phyloP scores from a whole-genome alignment of 1,284 basidiomycete genomes.

The Cutaneotrichosporon cyanovorans region DNA sequence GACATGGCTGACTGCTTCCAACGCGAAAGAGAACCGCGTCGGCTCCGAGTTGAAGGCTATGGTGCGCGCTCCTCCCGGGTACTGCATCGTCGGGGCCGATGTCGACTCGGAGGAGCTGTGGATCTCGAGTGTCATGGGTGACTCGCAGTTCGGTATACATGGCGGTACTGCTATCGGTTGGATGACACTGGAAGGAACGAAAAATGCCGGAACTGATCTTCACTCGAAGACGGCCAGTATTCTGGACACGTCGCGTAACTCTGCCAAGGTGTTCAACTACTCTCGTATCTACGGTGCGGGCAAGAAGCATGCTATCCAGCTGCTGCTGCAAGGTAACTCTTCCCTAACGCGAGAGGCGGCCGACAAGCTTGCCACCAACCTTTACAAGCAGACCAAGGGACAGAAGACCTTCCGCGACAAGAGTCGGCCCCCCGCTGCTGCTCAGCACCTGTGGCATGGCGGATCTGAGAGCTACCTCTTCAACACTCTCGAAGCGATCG shows the following conservation, averaged over 20 bases:
- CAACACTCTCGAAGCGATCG: conserved; percentile 97
- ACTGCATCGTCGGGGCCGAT: conserved; percentile 93
- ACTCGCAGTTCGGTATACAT: conserved; percentile 95
- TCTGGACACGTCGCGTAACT: conserved; percentile 84
- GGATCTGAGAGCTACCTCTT: conserved; percentile 97
- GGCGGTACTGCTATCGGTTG: conserved; percentile 96
- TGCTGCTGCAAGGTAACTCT: conserved; percentile 80
- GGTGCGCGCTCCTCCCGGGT: conserved; percentile 88
- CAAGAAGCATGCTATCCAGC: conserved; percentile 83
- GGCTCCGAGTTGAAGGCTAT: conserved; percentile 97
- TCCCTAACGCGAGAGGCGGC: conserved; percentile 72
- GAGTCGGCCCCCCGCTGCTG: conserved; percentile 17
- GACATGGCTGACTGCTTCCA: conserved; percentile 97
- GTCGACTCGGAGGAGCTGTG: conserved; percentile 98
- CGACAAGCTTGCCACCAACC: conserved; percentile 68
- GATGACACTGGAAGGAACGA: conserved; percentile 99
- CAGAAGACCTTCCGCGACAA: conserved; percentile 61
- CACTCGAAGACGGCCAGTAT: conserved; percentile 96
- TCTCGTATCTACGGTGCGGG: conserved; percentile 98
- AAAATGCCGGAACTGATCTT: conserved; percentile 86
- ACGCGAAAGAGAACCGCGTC: conserved; percentile 94
- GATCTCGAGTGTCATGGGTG: conserved; percentile 98
- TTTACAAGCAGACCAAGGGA: conserved; percentile 93
- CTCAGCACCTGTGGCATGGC: conserved; percentile 83
- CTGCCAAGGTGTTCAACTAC: conserved; percentile 99